These are phyloP conservation scores for Nakazawaea wickerhamii DNA, from an alignment of 805 yeast species.

Conservation along the genomic window DNA sequence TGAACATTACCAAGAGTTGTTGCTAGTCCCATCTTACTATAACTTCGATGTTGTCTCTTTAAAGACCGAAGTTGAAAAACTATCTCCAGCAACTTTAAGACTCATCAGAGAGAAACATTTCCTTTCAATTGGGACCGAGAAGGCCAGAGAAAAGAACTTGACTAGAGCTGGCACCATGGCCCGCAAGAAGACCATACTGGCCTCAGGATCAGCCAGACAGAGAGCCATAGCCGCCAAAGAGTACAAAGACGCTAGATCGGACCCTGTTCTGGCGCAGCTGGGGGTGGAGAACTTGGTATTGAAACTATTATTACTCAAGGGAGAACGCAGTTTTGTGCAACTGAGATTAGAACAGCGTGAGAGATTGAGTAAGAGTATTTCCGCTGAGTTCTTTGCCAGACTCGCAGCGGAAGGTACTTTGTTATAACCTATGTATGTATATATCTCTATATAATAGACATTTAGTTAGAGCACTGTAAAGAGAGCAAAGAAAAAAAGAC, in stretches of 20 bases:
- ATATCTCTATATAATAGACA: too few species aligned
- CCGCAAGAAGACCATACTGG: slow-evolving; percentile 62
- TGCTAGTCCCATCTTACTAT: slow-evolving; percentile 61
- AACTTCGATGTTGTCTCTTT: slow-evolving; percentile 44
- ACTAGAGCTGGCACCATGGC: slow-evolving; percentile 46
- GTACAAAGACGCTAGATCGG: slow-evolving; percentile 31
- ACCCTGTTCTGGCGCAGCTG: slow-evolving; percentile 32
- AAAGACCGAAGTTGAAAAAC: slow-evolving; percentile 51
- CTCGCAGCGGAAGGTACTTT: slow-evolving; percentile 11
- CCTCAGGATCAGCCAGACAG: slow-evolving; percentile 57
- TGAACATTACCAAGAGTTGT: slow-evolving; percentile 56
- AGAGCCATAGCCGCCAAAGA: slow-evolving; percentile 36
- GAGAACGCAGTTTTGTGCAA: slow-evolving; percentile 53
- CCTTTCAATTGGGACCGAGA: slow-evolving; percentile 23
- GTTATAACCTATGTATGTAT: background rate
- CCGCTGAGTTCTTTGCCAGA: slow-evolving; percentile 21
- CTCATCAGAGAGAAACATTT: slow-evolving; percentile 44
- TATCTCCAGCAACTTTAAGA: slow-evolving; percentile 49
- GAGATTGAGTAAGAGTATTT: slow-evolving; percentile 28
- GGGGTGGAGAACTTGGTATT: slow-evolving; percentile 64
- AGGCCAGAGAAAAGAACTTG: slow-evolving; percentile 15
- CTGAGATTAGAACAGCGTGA: slow-evolving; percentile 59
- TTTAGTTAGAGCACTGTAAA: too few species aligned
- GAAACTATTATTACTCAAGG: slow-evolving; percentile 64
- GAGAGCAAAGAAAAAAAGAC: too few species aligned